Percentiles rank a stretch among this genome's conserved stretches.
Conservation (phyloP, 2,329 filamentous ascomycete species). For the Exutisphaerella laricina region DNA sequence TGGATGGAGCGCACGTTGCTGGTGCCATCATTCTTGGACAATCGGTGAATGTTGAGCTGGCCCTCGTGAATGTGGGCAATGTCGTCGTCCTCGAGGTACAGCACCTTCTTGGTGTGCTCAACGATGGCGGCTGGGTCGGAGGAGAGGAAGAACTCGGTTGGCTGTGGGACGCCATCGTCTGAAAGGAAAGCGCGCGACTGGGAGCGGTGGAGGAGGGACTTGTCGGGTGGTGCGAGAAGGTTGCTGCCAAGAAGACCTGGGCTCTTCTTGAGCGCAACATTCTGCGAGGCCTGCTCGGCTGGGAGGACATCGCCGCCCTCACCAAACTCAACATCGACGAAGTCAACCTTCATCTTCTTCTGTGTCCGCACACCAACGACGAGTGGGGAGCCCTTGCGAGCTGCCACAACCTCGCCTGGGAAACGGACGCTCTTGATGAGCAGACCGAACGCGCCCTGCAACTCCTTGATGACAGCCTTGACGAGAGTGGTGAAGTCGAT, state of each 20-base stretch:
- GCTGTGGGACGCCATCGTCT: constrained; percentile 95
- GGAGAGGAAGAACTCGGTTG: constrained; percentile 98
- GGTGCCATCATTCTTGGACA: constrained; percentile 95
- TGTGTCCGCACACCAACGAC: constrained; percentile 95
- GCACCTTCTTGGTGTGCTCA: constrained; percentile 99
- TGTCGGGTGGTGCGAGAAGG: constrained; percentile 85
- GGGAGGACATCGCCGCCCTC: constrained; percentile 79
- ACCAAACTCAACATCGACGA: constrained; percentile 96
- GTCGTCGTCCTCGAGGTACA: constrained; percentile 99
- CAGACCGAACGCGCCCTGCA: constrained; percentile 95
- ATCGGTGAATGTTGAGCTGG: constrained; percentile 95
- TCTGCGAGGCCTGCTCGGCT: constrained; percentile 92
- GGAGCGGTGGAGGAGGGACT: constrained; percentile 95
- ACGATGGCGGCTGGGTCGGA: constrained; percentile 98
- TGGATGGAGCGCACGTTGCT: constrained; percentile 98
- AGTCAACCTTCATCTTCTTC: constrained; percentile 99
- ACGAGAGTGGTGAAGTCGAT: constrained; percentile 95
- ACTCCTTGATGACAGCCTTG: constrained; percentile 97
- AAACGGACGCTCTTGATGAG: constrained; percentile 98
- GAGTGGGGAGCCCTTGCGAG: constrained; percentile 95
- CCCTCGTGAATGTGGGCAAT: constrained; percentile 99
- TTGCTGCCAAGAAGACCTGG: constrained; percentile 51
- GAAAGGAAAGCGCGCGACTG: constrained; percentile 99
- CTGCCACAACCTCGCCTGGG: constrained; percentile 94
- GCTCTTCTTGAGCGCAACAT: constrained; percentile 88